Base-by-base conservation (phyloP, 306 rosid species). In the Hippophae tibetana region DNA sequence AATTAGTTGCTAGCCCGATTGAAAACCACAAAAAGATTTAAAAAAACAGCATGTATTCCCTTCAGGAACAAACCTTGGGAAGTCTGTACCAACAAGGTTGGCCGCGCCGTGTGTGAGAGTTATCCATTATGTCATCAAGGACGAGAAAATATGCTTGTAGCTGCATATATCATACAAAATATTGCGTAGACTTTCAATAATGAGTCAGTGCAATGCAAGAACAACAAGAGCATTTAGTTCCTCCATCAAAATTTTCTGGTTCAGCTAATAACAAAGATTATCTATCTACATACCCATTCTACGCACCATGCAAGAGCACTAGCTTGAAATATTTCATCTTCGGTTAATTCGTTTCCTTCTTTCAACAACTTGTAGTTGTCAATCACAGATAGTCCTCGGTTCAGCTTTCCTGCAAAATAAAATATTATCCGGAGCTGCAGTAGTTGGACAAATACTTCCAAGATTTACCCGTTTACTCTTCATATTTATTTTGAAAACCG, bases 221-320 rank as follows among this genome's bases (percentile, higher is more conserved):
- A 43, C 8, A 49, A 45, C 8, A 14, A 13, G 43, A 13, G 12
- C 9, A 42, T 41, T 47, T 53, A 27, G 57, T 55, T 53, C 26
- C 6, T 25, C 46, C 43, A 12, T 45, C 31, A 55, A 4, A 53
- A 62, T 7, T n/a, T 47, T 5, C 11, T 13, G 12, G 58, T 12
- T 68, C 57, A 61, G 64, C 43, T 43, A 58, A 60, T 13, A 38
- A 23, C 12, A 48, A 45, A 1, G 25, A 43, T 13, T 42, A 51
- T 18, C 75, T 47, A 47, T 12, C 13, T 56, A 40, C 49, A 52
- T 71, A 76, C 81, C 81, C 81, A 77, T 69, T 77, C 82, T 47
- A 73, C 69, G 78, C 78, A 77, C 76, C 82, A 73, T 53, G 78
- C 78, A 50, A 78, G 82, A 43, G 75, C 78, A 25, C 72, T 67